Percentiles rank a stretch among this genome's conserved stretches.
These are phyloP conservation scores for Paramyrothecium roridum DNA, from an alignment of 2,329 filamentous ascomycete species.

Conservation along the genomic window DNA sequence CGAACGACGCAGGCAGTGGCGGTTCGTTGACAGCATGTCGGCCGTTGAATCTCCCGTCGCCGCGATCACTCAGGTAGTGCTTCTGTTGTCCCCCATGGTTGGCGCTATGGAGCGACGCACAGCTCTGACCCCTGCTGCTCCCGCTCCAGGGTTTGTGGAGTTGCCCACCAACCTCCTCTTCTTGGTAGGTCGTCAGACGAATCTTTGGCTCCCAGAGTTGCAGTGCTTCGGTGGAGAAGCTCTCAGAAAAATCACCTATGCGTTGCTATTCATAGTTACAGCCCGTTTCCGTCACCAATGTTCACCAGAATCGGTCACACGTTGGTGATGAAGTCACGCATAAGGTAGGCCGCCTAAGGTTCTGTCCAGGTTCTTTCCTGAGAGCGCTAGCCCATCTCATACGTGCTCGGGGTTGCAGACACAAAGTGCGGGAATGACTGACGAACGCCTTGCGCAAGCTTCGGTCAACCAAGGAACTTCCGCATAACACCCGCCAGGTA, in stretches of 20 bases:
- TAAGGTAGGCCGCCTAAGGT: too few species aligned
- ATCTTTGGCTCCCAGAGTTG: too few species aligned
- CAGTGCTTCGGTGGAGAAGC: background rate
- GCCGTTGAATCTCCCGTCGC: background rate
- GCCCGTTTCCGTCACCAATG: background rate
- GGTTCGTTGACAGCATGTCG: background rate
- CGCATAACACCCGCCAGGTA: background rate
- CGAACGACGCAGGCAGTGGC: background rate
- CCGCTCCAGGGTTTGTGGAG: background rate
- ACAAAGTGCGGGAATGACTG: background rate
- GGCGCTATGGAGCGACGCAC: too few species aligned
- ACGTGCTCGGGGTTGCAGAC: too few species aligned
- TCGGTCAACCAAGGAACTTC: background rate
- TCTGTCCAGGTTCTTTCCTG: too few species aligned
- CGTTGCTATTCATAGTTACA: background rate
- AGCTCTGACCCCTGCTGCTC: background rate
- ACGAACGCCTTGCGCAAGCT: background rate
- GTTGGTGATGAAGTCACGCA: background rate
- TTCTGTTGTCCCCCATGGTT: too few species aligned
- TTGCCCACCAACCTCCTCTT: background rate
- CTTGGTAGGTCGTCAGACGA: too few species aligned
- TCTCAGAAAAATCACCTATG: background rate
- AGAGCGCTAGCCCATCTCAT: too few species aligned
- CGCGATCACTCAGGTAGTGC: too few species aligned
- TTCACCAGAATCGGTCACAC: background rate